Evolutionary conservation across 2,329 filamentous ascomycete species (phyloP).

Genomic region (Cyphellophora attinorum): DNA sequence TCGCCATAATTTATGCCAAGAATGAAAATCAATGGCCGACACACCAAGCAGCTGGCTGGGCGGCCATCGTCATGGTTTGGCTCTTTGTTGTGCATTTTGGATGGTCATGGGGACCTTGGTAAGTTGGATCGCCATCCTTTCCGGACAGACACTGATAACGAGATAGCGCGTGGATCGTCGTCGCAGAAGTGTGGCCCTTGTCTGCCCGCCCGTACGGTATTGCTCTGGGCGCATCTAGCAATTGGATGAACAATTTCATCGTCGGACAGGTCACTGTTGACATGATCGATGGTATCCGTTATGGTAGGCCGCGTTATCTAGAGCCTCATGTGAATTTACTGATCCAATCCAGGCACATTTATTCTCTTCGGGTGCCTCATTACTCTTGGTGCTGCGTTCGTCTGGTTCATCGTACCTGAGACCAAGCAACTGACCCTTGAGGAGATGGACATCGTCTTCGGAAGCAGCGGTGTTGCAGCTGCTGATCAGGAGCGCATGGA

Average conservation of each 20-base stretch:
- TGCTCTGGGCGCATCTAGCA: conserved; percentile 44
- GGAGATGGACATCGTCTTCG: conserved; percentile 5
- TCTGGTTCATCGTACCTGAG: conserved; percentile 17
- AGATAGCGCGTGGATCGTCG: conserved; percentile 20
- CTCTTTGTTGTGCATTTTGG: conserved; percentile 64
- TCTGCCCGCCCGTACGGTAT: conserved; percentile 62
- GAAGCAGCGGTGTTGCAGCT: conserved; percentile 52
- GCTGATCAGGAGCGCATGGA: conserved; percentile 62
- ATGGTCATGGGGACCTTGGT: conserved; percentile 25
- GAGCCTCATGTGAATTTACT: not conserved
- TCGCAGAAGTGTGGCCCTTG: conserved; percentile 63
- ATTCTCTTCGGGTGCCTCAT: conserved; percentile 26
- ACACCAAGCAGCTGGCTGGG: conserved; percentile 59
- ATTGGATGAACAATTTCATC: conserved; percentile 31
- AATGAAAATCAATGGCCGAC: conserved; percentile 47
- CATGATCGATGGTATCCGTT: conserved; percentile 25
- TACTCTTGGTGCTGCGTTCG: conserved; percentile 11
- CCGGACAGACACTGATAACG: no score
- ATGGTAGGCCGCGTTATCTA: conserved; percentile 17
- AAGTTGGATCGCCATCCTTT: no score
- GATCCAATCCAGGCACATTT: conserved; percentile 25
- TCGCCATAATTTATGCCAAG: conserved; percentile 57
- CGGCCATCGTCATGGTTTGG: conserved; percentile 50
- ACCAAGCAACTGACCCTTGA: conserved; percentile 4
- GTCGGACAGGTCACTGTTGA: conserved; percentile 25